Base-by-base conservation (phyloP, 441 rosid species). In the Pelargonium australe region DNA sequence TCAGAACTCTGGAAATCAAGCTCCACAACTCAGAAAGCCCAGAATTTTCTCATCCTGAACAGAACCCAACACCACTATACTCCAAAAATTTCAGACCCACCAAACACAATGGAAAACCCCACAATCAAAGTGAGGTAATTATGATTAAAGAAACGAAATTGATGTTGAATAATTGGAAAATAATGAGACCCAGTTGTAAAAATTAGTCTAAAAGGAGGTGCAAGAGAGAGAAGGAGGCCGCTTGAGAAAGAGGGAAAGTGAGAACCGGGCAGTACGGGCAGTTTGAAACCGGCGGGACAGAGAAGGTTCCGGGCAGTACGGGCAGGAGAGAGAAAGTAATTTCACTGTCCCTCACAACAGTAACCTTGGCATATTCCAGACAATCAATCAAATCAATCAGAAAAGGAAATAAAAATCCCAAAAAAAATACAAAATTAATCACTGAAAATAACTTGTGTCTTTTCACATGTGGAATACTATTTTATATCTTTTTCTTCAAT, bases 131-230 rank as follows among this genome's bases (percentile, higher is more conserved):
- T 28, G n/a, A 6, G 61, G 16, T 49, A 68, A 31, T 4, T 69
- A 63, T 16, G 63, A 72, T 66, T 68, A 34, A 63, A 69, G n/a
- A 63, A 66, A 70, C 2, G 51, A 45, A 45, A 14, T 55, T 55
- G 16, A 14, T 55, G 20, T n/a, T 13, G 49, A 75, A 75, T 61
- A 63, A 79, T 73, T 43, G 76, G 28, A 63, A 63, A 63, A 63
- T 19, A 31, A 9, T 7, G 16, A 75, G 66, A 66, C 79, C 80
- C 85, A 77, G 80, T 70, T 76, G 40, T 76, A 20, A 73, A 72
- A 68, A 44, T 77, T 68, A 74, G 86, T 82, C 87, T 85, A 87
- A 87, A 58, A 80, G 81, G 72, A 68, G 66, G n/a, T 68, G 71
- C 65, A 76, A 71, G 58, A 53, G 63, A 70, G 66, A 23, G 34